Conservation (phyloP, 192 early-diverging fungal species). For the Mortierella claussenii region DNA sequence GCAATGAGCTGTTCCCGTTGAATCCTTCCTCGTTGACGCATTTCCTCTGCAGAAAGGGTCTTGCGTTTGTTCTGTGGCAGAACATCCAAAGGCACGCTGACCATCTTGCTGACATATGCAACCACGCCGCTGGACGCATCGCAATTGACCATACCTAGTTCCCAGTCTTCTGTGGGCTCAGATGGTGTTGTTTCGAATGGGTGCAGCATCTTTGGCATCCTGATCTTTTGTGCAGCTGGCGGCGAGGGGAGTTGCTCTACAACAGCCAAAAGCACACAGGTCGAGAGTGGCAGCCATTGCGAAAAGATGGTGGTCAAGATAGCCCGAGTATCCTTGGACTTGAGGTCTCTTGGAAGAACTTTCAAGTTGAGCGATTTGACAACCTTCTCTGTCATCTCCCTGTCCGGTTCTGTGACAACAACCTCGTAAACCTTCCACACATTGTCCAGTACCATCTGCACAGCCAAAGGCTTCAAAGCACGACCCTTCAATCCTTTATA, state of each 20-base stretch:
- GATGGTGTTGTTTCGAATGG: conserved; percentile 57
- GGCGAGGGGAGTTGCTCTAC: conserved; percentile 93
- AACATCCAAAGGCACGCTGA: conserved; percentile 80
- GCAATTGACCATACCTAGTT: conserved; percentile 83
- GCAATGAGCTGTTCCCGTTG: conserved; percentile 57
- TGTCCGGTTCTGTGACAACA: conserved; percentile 71
- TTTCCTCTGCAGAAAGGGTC: conserved; percentile 86
- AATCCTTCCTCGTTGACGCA: conserved; percentile 77
- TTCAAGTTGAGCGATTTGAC: conserved; percentile 89
- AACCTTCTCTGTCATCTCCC: conserved; percentile 94
- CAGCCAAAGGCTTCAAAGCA: conserved; percentile 93
- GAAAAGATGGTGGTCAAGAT: conserved; percentile 86
- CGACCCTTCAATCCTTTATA: conserved; percentile 88
- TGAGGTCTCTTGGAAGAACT: conserved; percentile 88
- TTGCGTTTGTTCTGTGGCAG: conserved; percentile 80
- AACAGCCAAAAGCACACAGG: conserved; percentile 85
- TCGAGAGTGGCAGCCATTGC: conserved; percentile 95
- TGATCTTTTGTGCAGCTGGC: conserved; percentile 75
- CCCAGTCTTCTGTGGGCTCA: conserved; percentile 67
- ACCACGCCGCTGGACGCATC: conserved; percentile 76
- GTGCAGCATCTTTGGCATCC: conserved; percentile 84
- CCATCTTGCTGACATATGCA: conserved; percentile 95
- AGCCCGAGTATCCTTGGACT: conserved; percentile 81
- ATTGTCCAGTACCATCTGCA: conserved; percentile 94
- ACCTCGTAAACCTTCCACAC: conserved; percentile 96